Evolutionary conservation across 345 rosid genomes (phyloP), one percentile per base, ranked within the genome.

Genomic region (Toxicodendron radicans): DNA sequence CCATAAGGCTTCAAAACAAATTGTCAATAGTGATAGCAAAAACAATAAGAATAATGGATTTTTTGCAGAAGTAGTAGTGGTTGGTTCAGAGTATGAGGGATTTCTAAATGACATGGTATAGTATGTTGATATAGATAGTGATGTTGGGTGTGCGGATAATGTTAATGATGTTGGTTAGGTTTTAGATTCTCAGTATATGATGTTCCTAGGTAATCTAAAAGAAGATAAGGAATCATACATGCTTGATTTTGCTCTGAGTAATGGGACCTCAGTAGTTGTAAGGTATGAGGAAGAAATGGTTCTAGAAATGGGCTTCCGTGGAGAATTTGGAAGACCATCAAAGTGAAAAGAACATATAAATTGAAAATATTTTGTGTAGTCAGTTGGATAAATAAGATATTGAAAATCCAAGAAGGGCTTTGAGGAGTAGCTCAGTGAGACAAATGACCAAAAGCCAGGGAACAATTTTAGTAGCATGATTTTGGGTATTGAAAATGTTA

Each of bases 151-250:
- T 64, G 73, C 20, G 59, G 52, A 52, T 63, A 60, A 52, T 60
- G 69, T 2, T 45, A 35, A 41, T 51, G 70, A 53, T 71, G 43
- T 30, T 10, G 64, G 21, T 43, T 63, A 35, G 46, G 56, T 48
- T 38, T 23, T 43, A 2, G 90, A 92, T 76, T 73, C 77, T 20
- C 69, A 74, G 10, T 88, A 83, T 80, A 63, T 60, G 66, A 52
- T 18, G 67, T 84, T 87, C 77, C 72, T 80, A 63, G 75, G 80
- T 54, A 81, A 84, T 54, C 46, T 79, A 10, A 79, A 74, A 70
- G 76, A 16, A 71, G 77, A 83, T 58, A 75, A 73, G 41, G 33
- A 38, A 57, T 81, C 88, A 38, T 82, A 75, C 64, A 63, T 75
- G 21, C 73, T 80, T 30, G 77, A 77, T 62, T 38, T 69, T 66